A percentile compares a stretch with the other conserved stretches of the same genome.
Evolutionary conservation across 1,139 yeast species (phyloP).

Genomic region (Geotrichum klebahnii): DNA sequence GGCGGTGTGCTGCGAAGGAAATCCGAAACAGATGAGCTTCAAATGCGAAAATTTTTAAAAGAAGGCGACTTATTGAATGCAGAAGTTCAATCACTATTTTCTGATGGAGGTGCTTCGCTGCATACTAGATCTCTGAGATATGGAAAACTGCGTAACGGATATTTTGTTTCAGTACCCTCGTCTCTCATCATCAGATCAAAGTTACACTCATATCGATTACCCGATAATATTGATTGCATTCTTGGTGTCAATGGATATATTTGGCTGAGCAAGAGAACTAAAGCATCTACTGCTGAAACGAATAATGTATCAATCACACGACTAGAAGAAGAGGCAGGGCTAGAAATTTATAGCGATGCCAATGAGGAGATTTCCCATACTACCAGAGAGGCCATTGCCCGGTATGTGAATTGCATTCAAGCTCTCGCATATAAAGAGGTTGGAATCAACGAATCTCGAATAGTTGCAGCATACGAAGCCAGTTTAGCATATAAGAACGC

Average conservation of each 20-base stretch:
- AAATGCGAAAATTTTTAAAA: constrained; percentile 88
- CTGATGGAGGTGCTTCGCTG: constrained; percentile 87
- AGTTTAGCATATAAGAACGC: constrained; percentile 72
- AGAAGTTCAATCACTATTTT: constrained; percentile 86
- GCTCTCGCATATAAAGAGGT: constrained; percentile 79
- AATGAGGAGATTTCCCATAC: constrained; percentile 67
- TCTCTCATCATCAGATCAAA: constrained; percentile 78
- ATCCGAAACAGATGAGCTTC: constrained; percentile 90
- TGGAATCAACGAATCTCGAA: constrained; percentile 78
- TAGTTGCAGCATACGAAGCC: constrained; percentile 82
- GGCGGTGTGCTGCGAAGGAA: constrained; percentile 95
- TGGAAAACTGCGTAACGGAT: constrained; percentile 91
- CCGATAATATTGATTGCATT: constrained; percentile 85
- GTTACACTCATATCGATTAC: constrained; percentile 78
- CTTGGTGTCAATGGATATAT: constrained; percentile 92
- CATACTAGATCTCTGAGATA: constrained; percentile 94
- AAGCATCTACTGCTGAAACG: constrained; percentile 37
- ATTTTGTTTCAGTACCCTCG: constrained; percentile 74
- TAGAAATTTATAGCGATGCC: constrained; percentile 91
- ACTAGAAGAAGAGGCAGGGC: constrained; percentile 87
- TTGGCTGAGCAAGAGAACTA: constrained; percentile 78
- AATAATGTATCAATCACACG: constrained; percentile 65
- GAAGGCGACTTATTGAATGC: constrained; percentile 97
- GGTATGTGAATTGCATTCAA: constrained; percentile 78
- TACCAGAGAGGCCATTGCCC: constrained; percentile 67